Evolutionary conservation across 1,139 yeast genomes (phyloP), one percentile per base, ranked within the genome.

Genomic region (Lodderomyces elongisporus): DNA sequence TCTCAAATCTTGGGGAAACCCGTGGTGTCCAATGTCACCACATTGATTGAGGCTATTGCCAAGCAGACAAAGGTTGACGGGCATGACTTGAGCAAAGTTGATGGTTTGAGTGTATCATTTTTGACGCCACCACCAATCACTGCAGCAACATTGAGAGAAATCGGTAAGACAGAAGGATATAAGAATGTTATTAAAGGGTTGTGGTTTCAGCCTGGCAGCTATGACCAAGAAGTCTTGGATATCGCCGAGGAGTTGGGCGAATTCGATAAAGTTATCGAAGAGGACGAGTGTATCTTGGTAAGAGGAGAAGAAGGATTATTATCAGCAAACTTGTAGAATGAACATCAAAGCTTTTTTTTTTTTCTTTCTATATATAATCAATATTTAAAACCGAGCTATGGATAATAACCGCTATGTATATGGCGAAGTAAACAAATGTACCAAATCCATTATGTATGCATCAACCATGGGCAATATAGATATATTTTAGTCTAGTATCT

Each of bases 201-300:
- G 18, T 85, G 95, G 95, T 77, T 83, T 42, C 95, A 85, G 51
- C 94, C 94, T 0, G 94, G 94, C 0, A 71, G 85, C 23, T 82
- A 72, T 43, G 78, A 81, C 45, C 53, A 56, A 6, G 66, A 60
- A n/a, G 79, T 77, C 3, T 54, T 82, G 31, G 62, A 66, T 1
- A 48, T 49, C 14, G 68, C 67, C 3, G 55, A 58, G 20, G 47
- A 52, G 17, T 48, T 68, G 17, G 73, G 73, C 2, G 48, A 70
- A 21, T 50, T 54, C 6, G 77, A 77, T 1, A 48, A 56, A 25
- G 67, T 70, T 2, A 70, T 83, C 18, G 70, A 70, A 24, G 70
- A 76, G 47, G 88, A 78, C 25, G 76, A 76, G 40, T 84, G 94
- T 55, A 77, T 84, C 32, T 62, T 84, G 41, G 82, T 82, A 3